Evolutionary conservation across 225 moss, liverwort and hornwort genomes (phyloP), one percentile per base, ranked within the genome.

Genomic region (Sphagnum contortum): DNA sequence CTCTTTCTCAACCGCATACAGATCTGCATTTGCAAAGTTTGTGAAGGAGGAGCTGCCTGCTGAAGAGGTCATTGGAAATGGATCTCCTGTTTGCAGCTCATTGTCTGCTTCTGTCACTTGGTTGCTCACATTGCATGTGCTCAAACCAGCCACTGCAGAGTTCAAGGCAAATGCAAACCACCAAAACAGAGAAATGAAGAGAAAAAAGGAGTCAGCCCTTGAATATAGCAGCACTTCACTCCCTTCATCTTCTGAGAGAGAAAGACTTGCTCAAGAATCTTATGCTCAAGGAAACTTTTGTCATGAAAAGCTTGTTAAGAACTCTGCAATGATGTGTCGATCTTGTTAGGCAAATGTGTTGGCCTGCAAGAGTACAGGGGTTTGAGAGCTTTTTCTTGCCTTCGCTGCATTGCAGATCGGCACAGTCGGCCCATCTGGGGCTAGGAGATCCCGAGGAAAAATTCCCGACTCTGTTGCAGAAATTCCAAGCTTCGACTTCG

Each of bases 401-500:
- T 29, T 29, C 29, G 5, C 49, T 46, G 72, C 85, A 86, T 5
- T 12, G 48, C 60, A 89, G 55, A 71, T 94, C 94, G 47, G 94
- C 77, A 79, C 94, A 94, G 67, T 94, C 94, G 3, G 94, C 94
- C 94, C 94, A 94, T 6, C 94, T 91, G 9, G 94, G 91, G 6
- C 89, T 91, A 48, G 80, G 74, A 12, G 72, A 67, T 14, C 67
- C 50, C 3, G 69, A 54, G 6, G 63, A 57, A 65, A 80, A 77
- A 5, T 68, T 49, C 3, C 94, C 94, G 0, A 83, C 94, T 68
- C 94, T 68, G 69, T 94, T 94, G 66, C 94, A 94, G 70, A 94
- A 94, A 76, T 94, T 82, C 94, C 91, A 94, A 0, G 87, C 80
- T 68, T 94, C 94, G 58, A 91, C 79, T 4, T 87, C 91, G 44